These are phyloP conservation scores for Mikania micrantha DNA, from an alignment of 129 eudicot genomes.

Conservation along the genomic window DNA sequence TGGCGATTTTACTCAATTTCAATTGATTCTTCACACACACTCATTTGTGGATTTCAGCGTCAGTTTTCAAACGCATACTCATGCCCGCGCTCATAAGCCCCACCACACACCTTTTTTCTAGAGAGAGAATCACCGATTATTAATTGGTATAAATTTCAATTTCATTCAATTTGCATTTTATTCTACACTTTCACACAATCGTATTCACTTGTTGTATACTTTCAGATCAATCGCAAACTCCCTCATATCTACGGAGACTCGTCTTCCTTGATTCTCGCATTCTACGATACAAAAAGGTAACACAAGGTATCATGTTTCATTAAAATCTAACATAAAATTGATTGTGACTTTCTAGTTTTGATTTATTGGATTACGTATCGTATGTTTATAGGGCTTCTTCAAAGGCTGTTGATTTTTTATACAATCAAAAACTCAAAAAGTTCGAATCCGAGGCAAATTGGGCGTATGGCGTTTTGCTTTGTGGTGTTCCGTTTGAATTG, in stretches of 20 bases:
- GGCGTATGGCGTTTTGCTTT: neutral
- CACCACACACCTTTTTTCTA: slow-evolving; percentile 20
- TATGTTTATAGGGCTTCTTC: slow-evolving; percentile 27
- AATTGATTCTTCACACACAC: neutral
- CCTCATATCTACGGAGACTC: slow-evolving; percentile 15
- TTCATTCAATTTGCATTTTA: neutral
- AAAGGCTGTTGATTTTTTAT: slow-evolving; percentile 18
- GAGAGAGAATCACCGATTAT: neutral
- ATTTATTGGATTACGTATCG: neutral
- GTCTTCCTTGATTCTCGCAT: slow-evolving; percentile 29
- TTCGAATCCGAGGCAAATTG: slow-evolving; percentile 43
- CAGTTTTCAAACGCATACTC: slow-evolving; percentile 29
- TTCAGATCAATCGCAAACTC: slow-evolving; percentile 9
- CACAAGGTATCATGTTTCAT: neutral
- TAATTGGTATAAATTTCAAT: neutral
- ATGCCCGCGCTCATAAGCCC: slow-evolving; percentile 39
- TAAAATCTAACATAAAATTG: neutral
- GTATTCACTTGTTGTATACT: slow-evolving; percentile 3
- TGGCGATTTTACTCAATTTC: neutral
- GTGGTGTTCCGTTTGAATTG: slow-evolving; percentile 32
- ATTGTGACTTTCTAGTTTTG: neutral
- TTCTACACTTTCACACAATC: slow-evolving; percentile 2
- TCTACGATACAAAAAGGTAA: neutral
- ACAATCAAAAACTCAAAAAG: slow-evolving; percentile 13
- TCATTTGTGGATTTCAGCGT: slow-evolving; percentile 34